These are phyloP conservation scores for Platanthera zijinensis DNA, from an alignment of 106 monocot genomes.

Conservation along the genomic window DNA sequence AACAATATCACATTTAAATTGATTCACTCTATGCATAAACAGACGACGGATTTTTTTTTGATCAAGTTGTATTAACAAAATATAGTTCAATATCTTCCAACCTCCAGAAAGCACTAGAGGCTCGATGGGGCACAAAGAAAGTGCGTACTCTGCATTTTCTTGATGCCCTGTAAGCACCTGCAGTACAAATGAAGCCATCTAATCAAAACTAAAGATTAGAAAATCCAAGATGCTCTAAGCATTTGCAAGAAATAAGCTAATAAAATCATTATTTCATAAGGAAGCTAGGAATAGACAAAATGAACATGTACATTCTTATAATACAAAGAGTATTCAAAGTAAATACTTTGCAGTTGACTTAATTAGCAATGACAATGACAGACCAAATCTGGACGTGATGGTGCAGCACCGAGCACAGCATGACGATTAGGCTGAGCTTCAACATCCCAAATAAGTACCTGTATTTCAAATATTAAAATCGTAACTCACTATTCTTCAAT, in stretches of 20 bases:
- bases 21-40: too few relatives aligned
- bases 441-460: slow-evolving; percentile 99
- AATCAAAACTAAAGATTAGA: background rate
- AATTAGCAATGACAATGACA: slow-evolving; percentile 2
- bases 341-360: background rate
- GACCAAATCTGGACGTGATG: slow-evolving; percentile 86
- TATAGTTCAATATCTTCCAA: slow-evolving; percentile 15
- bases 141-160: slow-evolving; percentile 96
- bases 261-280: background rate
- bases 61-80: background rate
- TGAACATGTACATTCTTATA: background rate
- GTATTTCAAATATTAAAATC: background rate
- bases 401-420: slow-evolving; percentile 59
- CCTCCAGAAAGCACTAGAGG: slow-evolving; percentile 94
- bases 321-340: background rate
- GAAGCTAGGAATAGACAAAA: background rate
- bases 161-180: slow-evolving; percentile 87
- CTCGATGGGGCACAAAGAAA: slow-evolving; percentile 84
- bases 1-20: too few relatives aligned
- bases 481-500: background rate
- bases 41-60: too few relatives aligned
- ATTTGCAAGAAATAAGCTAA: background rate
- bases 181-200: background rate
- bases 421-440: slow-evolving; percentile 93
- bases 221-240: background rate